Base-by-base conservation (phyloP, 2,329 filamentous ascomycete genomes). In the Xylaria sp. region DNA sequence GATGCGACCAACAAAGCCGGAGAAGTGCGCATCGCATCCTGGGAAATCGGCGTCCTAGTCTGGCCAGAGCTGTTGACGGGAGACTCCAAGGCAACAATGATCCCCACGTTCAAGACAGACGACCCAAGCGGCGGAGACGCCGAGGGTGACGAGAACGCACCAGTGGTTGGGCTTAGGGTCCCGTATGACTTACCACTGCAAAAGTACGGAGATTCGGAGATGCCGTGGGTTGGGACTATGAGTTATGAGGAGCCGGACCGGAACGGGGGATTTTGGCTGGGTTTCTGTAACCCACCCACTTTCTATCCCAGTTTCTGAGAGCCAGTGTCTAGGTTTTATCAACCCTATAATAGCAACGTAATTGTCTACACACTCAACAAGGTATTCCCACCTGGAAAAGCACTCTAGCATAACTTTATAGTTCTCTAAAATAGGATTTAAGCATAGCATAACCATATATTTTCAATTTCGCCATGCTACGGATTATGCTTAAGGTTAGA, bases 141-240 rank as follows among this genome's bases (percentile, higher is more conserved):
- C n/a, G n/a, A 2, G 1, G 60, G 48, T 16, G 54, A 53, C 1
- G 58, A 53, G 12, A 55, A 74, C 12, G 74, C 73, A 8, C 75
- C 81, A 0, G 71, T 90, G 0, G 85, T 97, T 3, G 92, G 92
- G 0, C 82, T 95, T 32, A 86, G 93, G 18, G 90, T 97, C 81
- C 93, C 94, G n/a, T 97, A 97, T 79, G 90, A 90, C 79, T 80
- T 94, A 6, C 94, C 94, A 0, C 78, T 97, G 32, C 87, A 88
- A 58, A 82, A 82, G 6, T 97, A 97, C 75, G 82, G 78, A 0
- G 71, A 79, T 8, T 78, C 80, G 4, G 93, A 97, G 75, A 81
- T 86, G 55, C 93, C 94, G 0, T 97, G 94, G 94, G 92, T 92
- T 68, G 91, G 91, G 3, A 90, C 87, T 1, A 81, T 84, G 75